Conservation (phyloP, 2,329 filamentous ascomycete genomes). For the Aspergillus viridinutans region DNA sequence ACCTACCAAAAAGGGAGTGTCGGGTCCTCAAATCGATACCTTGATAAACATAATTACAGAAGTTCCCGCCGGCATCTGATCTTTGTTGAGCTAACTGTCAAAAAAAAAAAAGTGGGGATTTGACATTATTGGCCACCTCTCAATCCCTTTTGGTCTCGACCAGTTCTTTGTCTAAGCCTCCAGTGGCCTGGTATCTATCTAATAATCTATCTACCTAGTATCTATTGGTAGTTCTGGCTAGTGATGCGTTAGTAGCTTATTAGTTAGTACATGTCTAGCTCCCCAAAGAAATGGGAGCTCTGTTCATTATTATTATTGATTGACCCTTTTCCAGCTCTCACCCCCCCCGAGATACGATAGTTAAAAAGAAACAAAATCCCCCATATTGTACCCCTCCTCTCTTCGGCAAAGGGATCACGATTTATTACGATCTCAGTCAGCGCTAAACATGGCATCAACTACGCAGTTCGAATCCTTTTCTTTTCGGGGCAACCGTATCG, state of each 20-base stretch:
- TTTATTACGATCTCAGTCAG: constrained; percentile 1
- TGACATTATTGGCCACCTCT: background rate
- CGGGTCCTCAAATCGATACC: background rate
- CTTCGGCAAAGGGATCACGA: background rate
- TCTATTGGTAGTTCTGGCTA: background rate
- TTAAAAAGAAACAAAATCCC: background rate
- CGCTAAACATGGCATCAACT: constrained; percentile 14
- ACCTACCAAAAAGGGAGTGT: background rate
- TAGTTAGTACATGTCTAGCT: background rate
- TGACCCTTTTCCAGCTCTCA: background rate
- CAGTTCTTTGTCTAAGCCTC: background rate
- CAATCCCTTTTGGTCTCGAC: background rate
- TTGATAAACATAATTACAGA: background rate
- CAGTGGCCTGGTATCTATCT: background rate
- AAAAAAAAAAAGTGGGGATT: background rate
- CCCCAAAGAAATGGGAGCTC: background rate
- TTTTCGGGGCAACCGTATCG: constrained; percentile 32
- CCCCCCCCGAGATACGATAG: background rate
- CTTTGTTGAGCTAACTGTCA: background rate
- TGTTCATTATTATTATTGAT: background rate
- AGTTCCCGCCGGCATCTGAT: background rate
- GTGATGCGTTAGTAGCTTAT: background rate
- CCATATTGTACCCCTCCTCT: background rate
- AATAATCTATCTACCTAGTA: background rate
- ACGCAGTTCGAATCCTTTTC: constrained; percentile 8